Evolutionary conservation across 345 rosid species (phyloP).

Genomic region (Aegle marmelos): DNA sequence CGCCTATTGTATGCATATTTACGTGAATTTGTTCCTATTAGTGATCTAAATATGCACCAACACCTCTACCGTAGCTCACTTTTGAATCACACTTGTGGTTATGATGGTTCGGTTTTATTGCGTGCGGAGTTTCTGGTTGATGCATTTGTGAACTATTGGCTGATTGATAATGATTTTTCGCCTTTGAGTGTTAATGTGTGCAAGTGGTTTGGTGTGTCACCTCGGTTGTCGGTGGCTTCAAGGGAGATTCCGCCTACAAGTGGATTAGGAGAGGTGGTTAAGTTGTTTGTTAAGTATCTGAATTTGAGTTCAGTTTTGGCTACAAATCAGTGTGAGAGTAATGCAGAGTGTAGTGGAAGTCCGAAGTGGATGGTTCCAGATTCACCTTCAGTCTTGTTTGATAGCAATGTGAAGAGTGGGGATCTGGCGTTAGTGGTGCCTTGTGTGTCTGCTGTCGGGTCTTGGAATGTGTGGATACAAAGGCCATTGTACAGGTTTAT

Average conservation of each 20-base stretch:
- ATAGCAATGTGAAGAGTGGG: constrained; percentile 29
- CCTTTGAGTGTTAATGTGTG: constrained; percentile 51
- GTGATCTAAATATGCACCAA: constrained; percentile 52
- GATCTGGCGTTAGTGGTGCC: constrained; percentile 32
- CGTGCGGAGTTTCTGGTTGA: constrained; percentile 81
- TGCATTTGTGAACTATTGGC: constrained; percentile 73
- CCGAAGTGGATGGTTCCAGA: constrained; percentile 43
- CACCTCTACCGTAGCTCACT: constrained; percentile 73
- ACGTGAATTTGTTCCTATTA: constrained; percentile 70
- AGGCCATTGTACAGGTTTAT: constrained; percentile 80
- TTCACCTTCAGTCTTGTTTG: constrained; percentile 28
- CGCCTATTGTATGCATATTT: constrained; percentile 71
- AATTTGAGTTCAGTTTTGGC: constrained; percentile 53
- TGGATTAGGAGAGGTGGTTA: constrained; percentile 74
- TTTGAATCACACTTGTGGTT: constrained; percentile 57
- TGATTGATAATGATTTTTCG: constrained; percentile 88
- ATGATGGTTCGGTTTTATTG: constrained; percentile 53
- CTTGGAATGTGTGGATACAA: constrained; percentile 70
- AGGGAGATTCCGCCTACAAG: constrained; percentile 71
- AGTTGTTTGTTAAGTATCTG: constrained; percentile 78
- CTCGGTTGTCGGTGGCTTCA: constrained; percentile 44
- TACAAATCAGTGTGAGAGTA: constrained; percentile 35
- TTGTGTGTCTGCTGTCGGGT: constrained; percentile 34
- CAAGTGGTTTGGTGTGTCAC: constrained; percentile 66
- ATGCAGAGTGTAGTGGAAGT: constrained; percentile 34